Conservation (phyloP, 371 early-diverging fungal genomes). For the Apophysomyces sp. region DNA sequence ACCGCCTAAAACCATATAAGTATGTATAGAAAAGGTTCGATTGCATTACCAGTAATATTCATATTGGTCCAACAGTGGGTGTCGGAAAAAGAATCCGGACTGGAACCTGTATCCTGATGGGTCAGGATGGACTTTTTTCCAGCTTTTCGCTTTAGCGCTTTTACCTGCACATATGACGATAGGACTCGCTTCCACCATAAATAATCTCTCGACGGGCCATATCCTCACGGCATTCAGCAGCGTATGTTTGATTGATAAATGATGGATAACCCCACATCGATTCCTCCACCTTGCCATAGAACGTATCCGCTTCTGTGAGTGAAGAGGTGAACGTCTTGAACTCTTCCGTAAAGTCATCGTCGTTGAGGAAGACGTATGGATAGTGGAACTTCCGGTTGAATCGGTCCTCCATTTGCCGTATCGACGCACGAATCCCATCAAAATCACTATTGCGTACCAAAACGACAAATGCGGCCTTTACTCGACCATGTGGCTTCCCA, state of each 20-base stretch:
- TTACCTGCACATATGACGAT: conserved; percentile 94
- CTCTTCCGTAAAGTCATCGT: conserved; percentile 74
- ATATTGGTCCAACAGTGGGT: conserved; percentile 73
- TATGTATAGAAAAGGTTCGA: conserved; percentile 65
- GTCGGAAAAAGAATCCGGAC: conserved; percentile 91
- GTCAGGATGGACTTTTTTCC: neutral
- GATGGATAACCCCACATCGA: conserved; percentile 84
- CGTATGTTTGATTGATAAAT: conserved; percentile 74
- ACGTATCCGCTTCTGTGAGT: conserved; percentile 52
- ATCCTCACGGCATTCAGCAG: conserved; percentile 51
- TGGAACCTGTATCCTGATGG: conserved; percentile 63
- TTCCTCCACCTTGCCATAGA: conserved; percentile 44
- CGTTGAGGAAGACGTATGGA: conserved; percentile 89
- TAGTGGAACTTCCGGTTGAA: conserved; percentile 85
- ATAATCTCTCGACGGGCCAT: conserved; percentile 66
- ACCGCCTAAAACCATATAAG: conserved; percentile 52
- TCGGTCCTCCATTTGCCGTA: conserved; percentile 77
- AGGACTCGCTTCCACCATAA: conserved; percentile 85
- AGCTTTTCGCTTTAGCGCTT: neutral
- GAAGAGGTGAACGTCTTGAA: conserved; percentile 63
- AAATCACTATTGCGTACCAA: conserved; percentile 77
- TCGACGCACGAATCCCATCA: conserved; percentile 58
- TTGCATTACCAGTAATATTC: conserved; percentile 91
- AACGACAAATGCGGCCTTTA: conserved; percentile 66
- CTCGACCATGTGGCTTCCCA: neutral